These are phyloP conservation scores for Heliamphora exappendiculata DNA, from an alignment of 148 eudicot genomes.

Conservation along the genomic window DNA sequence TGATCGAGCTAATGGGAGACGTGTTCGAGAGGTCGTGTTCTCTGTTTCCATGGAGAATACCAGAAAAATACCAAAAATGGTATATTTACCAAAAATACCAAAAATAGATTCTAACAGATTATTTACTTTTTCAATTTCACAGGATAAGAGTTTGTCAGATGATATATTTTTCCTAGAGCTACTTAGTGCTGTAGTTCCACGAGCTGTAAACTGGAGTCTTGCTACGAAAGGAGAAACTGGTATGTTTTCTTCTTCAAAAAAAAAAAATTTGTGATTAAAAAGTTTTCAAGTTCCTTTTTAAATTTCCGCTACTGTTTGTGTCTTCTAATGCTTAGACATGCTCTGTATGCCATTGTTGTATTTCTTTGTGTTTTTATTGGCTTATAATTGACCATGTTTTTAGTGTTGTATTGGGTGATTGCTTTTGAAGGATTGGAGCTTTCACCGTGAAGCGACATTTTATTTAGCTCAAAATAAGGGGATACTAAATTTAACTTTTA, in stretches of 20 bases:
- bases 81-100: too few species aligned
- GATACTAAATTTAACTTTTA: background rate
- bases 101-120: background rate
- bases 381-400: background rate
- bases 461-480: background rate
- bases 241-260: conserved; percentile 38
- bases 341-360: background rate
- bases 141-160: conserved; percentile 87
- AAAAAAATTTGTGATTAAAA: background rate
- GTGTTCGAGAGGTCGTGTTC: too few species aligned
- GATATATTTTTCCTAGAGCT: conserved; percentile 92
- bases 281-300: background rate
- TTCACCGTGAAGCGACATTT: background rate
- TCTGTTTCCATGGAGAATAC: too few species aligned
- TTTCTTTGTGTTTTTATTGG: background rate
- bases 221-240: conserved; percentile 90
- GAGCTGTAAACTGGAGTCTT: conserved; percentile 95
- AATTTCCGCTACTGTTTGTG: background rate
- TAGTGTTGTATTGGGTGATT: background rate
- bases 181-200: conserved; percentile 88
- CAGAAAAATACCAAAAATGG: too few species aligned
- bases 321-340: background rate
- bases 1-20: too few species aligned
- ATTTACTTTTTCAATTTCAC: conserved; percentile 15
- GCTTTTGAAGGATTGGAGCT: background rate